Base-by-base conservation (phyloP, 73 alveolate species). In the Paramecium tetraurelia region DNA sequence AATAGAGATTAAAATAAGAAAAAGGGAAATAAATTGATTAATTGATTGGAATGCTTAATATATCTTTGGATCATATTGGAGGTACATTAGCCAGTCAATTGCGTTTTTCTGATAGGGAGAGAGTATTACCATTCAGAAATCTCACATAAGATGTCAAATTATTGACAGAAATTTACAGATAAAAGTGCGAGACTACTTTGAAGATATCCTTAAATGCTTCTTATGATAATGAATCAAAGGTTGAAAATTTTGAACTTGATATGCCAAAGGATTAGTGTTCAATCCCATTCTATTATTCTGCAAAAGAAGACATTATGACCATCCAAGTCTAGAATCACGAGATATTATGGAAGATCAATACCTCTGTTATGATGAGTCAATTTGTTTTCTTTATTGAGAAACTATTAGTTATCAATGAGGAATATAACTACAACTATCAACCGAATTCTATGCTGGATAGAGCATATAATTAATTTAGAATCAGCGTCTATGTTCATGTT, bases 401-500 rank as follows among this genome's bases (percentile, higher is more conserved):
- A 22, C 18, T 80, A 44, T 18, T 80, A 12, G 90, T 80, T 80
- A 48, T 80, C 16, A 48, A 80, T 80, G 57, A 80, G n/a, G 90
- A 80, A 80, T 44, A 43, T 21, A 80, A 80, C 12, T 80, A 80
- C 27, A 44, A 33, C 20, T 80, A 80, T 80, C 4, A 40, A 44
- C 90, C 90, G 1, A 43, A 53, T 53, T 53, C 69, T 1, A 53
- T 53, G 69, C 69, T 53, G 5, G 69, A 53, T 53, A 53, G 69
- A 46, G 76, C 70, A 14, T 80, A 80, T 44, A 46, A 46, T 41
- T 80, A 24, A 46, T 80, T 80, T 80, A 80, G 90, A 35, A 41
- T 80, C 9, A 80, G 36, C 21, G 75, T 80, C 9, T 80, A 80
- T 80, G 90, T 80, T 80, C 90, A 43, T 80, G 40, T 72, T 7